These are phyloP conservation scores for Trichoderma atroviride DNA, from an alignment of 2,329 filamentous ascomycete genomes.

Conservation along the genomic window DNA sequence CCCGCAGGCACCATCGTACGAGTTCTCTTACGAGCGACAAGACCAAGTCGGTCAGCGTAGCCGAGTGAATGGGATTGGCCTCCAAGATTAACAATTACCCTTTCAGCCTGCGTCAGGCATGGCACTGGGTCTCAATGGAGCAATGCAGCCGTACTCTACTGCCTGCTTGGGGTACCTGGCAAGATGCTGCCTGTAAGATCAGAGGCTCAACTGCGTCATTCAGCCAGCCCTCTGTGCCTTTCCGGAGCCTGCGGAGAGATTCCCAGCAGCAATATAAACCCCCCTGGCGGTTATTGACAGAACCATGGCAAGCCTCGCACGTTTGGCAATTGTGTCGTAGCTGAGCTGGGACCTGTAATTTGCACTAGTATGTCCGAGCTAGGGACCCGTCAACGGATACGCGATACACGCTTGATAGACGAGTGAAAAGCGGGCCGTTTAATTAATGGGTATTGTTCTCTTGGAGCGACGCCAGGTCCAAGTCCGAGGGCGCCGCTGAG, in stretches of 20 bases:
- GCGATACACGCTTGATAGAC: constrained; percentile 22
- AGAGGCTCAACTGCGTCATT: not conserved
- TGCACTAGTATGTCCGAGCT: constrained; percentile 15
- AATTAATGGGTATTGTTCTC: constrained; percentile 13
- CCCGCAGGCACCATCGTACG: not conserved
- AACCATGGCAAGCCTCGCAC: not conserved
- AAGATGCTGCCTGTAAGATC: not conserved
- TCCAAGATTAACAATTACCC: not conserved
- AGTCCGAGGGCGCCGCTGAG: constrained; percentile 22
- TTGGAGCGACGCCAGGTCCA: constrained; percentile 28
- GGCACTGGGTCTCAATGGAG: not conserved
- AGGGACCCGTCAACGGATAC: constrained; percentile 14
- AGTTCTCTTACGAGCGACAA: not conserved
- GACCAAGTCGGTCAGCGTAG: not conserved
- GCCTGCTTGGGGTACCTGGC: not conserved
- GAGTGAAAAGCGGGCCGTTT: constrained; percentile 31
- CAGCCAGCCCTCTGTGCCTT: not conserved
- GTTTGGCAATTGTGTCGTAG: not conserved
- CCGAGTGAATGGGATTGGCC: not conserved
- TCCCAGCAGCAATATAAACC: not conserved
- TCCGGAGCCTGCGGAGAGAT: not conserved
- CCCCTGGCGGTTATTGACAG: not conserved
- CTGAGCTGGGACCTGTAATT: constrained; percentile 19
- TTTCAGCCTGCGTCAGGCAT: not conserved
- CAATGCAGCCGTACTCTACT: not conserved